Evolutionary conservation across 192 early-diverging fungal genomes (phyloP).

Genomic region (Coemansia sp.): DNA sequence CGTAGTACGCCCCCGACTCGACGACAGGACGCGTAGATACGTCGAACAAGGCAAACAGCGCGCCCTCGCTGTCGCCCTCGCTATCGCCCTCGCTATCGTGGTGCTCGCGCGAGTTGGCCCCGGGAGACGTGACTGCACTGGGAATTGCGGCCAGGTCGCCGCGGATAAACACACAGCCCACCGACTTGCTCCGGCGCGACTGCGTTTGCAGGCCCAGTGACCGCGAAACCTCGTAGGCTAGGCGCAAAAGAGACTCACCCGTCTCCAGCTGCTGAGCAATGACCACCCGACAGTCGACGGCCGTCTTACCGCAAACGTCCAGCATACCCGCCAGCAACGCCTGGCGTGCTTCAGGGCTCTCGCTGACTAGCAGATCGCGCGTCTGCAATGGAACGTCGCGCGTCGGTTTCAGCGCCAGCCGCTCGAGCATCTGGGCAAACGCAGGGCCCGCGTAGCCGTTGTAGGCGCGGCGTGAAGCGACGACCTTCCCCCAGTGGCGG

Average conservation of each 20-base stretch:
- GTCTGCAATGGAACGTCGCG: constrained; percentile 2
- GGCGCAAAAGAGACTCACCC: constrained; percentile 22
- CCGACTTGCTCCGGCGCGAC: constrained; percentile 15
- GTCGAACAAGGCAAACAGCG: constrained; percentile 8
- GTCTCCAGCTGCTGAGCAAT: constrained; percentile 18
- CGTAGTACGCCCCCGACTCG: constrained; percentile 28
- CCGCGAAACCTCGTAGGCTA: constrained; percentile 39
- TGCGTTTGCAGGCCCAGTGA: constrained; percentile 36
- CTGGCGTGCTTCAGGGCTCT: constrained; percentile 5
- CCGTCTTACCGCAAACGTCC: constrained; percentile 24
- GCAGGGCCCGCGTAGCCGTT: too few relatives aligned
- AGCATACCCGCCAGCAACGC: constrained; percentile 38
- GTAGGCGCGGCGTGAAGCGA: neutral
- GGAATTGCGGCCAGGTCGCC: constrained; percentile 18
- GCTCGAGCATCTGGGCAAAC: constrained; percentile 2
- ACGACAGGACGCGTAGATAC: constrained; percentile 12
- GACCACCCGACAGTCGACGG: constrained; percentile 12
- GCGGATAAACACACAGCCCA: constrained; percentile 24
- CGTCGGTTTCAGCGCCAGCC: constrained; percentile 1
- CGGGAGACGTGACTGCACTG: constrained; percentile 10
- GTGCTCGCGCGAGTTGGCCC: too few relatives aligned
- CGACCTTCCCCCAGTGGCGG: constrained; percentile 20
- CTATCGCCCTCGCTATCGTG: too few relatives aligned
- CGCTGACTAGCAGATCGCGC: constrained; percentile 23
- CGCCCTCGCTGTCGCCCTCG: neutral